These are phyloP conservation scores for Rhodosporidiobolus odoratus DNA, from an alignment of 768 basidiomycete species.

Conservation along the genomic window DNA sequence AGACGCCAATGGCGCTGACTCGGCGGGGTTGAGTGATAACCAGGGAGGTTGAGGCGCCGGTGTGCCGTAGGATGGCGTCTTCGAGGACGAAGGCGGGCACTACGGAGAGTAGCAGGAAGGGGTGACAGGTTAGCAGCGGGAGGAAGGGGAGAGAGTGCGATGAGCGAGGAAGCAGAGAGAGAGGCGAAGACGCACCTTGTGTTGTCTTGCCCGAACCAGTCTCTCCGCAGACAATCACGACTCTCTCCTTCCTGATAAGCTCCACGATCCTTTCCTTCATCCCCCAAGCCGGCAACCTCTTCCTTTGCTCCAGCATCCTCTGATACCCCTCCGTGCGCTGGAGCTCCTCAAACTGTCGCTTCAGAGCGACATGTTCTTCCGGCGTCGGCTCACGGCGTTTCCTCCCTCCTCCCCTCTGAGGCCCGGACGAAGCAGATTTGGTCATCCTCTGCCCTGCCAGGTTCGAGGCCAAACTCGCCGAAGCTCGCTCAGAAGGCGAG, in stretches of 20 bases:
- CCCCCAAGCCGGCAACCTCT: constrained; percentile 69
- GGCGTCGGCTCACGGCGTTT: constrained; percentile 13
- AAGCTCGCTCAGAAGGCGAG: constrained; percentile 37
- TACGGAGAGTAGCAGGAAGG: constrained; percentile 40
- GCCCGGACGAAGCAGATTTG: background rate
- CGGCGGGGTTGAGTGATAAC: constrained; percentile 84
- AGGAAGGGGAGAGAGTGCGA: background rate
- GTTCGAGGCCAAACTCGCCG: constrained; percentile 10
- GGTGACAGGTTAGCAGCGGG: background rate
- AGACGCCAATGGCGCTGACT: constrained; percentile 81
- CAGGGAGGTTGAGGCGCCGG: constrained; percentile 66
- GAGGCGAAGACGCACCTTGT: constrained; percentile 56
- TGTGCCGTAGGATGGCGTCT: constrained; percentile 60
- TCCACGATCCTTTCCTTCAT: constrained; percentile 61
- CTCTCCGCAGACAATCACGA: constrained; percentile 82
- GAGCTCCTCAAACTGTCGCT: constrained; percentile 40
- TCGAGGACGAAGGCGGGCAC: constrained; percentile 89
- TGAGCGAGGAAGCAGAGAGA: background rate
- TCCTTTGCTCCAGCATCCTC: constrained; percentile 56
- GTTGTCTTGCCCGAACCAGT: constrained; percentile 92
- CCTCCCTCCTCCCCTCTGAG: background rate
- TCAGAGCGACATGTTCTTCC: constrained; percentile 38
- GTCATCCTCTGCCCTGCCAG: constrained; percentile 10
- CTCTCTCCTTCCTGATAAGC: constrained; percentile 57
- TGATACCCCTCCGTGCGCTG: constrained; percentile 49